phyloP scores from a whole-genome alignment of 2,329 filamentous ascomycete genomes.

The Scorias spongiosa region DNA sequence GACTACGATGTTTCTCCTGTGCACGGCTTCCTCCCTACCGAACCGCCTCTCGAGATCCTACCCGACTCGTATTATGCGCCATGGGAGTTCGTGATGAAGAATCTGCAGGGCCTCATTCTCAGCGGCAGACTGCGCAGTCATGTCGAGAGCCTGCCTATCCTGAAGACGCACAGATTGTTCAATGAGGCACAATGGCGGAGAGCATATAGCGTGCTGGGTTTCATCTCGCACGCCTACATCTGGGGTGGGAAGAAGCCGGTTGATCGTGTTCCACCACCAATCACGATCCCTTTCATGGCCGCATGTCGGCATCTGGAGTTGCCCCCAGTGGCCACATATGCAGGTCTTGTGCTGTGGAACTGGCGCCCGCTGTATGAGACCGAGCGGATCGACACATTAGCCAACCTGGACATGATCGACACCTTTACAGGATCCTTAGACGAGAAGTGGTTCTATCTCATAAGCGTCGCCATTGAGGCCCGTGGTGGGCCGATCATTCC shows the following conservation, averaged over 20 bases:
- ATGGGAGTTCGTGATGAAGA: conserved; percentile 78
- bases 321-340: conserved; percentile 86
- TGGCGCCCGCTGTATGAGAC: conserved; percentile 81
- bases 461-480: conserved; percentile 91
- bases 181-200: conserved; percentile 83
- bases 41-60: conserved; percentile 62
- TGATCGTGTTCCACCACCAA: conserved; percentile 58
- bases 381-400: conserved; percentile 66
- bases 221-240: conserved; percentile 72
- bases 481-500: conserved; percentile 75
- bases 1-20: conserved; percentile 68
- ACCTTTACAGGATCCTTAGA: conserved; percentile 91
- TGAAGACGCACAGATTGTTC: conserved; percentile 68
- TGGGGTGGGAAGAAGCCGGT: conserved; percentile 68
- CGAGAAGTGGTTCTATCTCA: conserved; percentile 96
- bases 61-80: conserved; percentile 86
- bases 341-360: conserved; percentile 87
- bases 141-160: conserved; percentile 65
- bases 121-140: conserved; percentile 69
- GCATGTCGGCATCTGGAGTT: conserved; percentile 68
- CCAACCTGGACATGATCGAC: conserved; percentile 74
- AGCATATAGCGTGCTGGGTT: conserved; percentile 64
- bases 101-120: conserved; percentile 74
- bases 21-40: conserved; percentile 73
- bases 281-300: conserved; percentile 68